A percentile compares a stretch with the other conserved stretches of the same genome.
Conservation (phyloP, 2,329 filamentous ascomycete genomes). For the Pleoardoris graminearum region DNA sequence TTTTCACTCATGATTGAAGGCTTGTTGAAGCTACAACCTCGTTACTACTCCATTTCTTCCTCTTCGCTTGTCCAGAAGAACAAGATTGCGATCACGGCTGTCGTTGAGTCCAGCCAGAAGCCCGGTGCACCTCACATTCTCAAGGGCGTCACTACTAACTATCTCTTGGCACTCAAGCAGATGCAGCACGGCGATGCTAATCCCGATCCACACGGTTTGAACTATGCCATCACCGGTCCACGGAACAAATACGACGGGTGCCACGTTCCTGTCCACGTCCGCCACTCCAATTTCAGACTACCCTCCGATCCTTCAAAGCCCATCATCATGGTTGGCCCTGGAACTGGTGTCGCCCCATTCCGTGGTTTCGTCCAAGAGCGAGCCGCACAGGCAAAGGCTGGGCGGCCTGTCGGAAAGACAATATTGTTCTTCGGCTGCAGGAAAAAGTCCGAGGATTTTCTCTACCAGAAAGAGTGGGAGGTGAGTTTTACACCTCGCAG, state of each 20-base stretch:
- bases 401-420: slow-evolving; percentile 81
- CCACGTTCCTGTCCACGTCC: slow-evolving; percentile 91
- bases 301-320: slow-evolving; percentile 93
- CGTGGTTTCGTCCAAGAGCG: slow-evolving; percentile 93
- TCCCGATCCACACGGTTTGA: slow-evolving; percentile 80
- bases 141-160: slow-evolving; percentile 96
- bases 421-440: slow-evolving; percentile 96
- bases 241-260: slow-evolving; percentile 97
- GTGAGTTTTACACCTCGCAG: slow-evolving; percentile 58
- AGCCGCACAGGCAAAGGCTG: slow-evolving; percentile 77
- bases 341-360: slow-evolving; percentile 96
- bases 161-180: slow-evolving; percentile 89
- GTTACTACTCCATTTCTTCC: slow-evolving; percentile 99
- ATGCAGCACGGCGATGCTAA: slow-evolving; percentile 89
- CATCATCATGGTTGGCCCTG: slow-evolving; percentile 93
- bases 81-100: slow-evolving; percentile 91
- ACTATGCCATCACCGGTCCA: slow-evolving; percentile 84
- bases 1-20: slow-evolving; percentile 96
- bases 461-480: slow-evolving; percentile 91
- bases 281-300: slow-evolving; percentile 98
- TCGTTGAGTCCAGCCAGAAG: slow-evolving; percentile 82
- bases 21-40: slow-evolving; percentile 90
- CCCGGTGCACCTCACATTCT: slow-evolving; percentile 77
- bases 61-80: slow-evolving; percentile 92
- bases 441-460: slow-evolving; percentile 82